Conservation (phyloP, 1,139 yeast genomes). For the Saccharomyces hybrid region DNA sequence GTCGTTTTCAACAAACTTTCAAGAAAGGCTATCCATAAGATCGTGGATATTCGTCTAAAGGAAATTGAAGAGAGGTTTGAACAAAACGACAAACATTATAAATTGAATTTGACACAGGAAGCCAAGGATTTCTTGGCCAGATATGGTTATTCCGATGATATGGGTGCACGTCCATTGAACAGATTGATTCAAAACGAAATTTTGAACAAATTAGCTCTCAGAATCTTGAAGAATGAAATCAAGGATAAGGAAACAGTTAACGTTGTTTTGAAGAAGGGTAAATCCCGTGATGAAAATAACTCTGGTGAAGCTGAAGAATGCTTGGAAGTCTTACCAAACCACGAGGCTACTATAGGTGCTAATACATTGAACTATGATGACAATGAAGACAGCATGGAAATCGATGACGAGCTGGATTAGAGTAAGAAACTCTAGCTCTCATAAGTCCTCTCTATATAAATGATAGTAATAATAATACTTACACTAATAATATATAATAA, state of each 20-base stretch:
- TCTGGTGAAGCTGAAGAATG: slow-evolving; percentile 53
- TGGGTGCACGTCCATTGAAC: slow-evolving; percentile 97
- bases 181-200: slow-evolving; percentile 84
- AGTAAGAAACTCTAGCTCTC: neutral
- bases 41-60: slow-evolving; percentile 71
- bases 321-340: slow-evolving; percentile 81
- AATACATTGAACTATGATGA: slow-evolving; percentile 39
- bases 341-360: slow-evolving; percentile 46
- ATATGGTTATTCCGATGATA: slow-evolving; percentile 83
- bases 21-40: slow-evolving; percentile 84
- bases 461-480: neutral
- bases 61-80: slow-evolving; percentile 85
- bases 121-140: slow-evolving; percentile 77
- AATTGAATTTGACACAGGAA: slow-evolving; percentile 57
- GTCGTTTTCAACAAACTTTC: slow-evolving; percentile 89
- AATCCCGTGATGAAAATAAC: slow-evolving; percentile 69
- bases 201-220: slow-evolving; percentile 77
- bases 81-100: slow-evolving; percentile 69
- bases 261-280: slow-evolving; percentile 50
- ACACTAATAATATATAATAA: neutral
- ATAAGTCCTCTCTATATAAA: neutral
- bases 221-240: slow-evolving; percentile 78
- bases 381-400: slow-evolving; percentile 31
- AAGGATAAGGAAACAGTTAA: slow-evolving; percentile 78
- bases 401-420: slow-evolving; percentile 13